Evolutionary conservation across 257 asterid genomes (phyloP).

Genomic region (Scutellaria barbata): DNA sequence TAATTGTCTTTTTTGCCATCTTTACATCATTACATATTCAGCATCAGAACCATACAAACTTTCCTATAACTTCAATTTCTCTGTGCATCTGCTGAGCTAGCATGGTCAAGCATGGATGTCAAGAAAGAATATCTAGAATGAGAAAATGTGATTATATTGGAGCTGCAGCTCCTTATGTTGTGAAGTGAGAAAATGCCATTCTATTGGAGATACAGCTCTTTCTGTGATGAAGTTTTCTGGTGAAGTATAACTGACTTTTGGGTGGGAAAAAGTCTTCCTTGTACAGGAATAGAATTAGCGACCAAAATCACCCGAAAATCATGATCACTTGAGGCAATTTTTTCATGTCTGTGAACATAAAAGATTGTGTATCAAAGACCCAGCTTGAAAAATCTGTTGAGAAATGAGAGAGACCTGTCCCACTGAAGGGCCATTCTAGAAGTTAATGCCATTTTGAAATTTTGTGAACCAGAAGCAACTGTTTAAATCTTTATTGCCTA

Average conservation of each 20-base stretch:
- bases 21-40: neutral
- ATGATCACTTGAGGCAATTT: constrained; percentile 1
- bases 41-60: neutral
- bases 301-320: constrained; percentile 2
- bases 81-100: neutral
- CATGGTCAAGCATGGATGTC: neutral
- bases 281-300: neutral
- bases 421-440: constrained; percentile 11
- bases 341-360: neutral
- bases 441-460: neutral
- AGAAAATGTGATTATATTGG: neutral
- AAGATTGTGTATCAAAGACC: neutral
- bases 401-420: neutral
- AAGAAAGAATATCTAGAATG: neutral
- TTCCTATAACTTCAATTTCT: neutral
- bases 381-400: neutral
- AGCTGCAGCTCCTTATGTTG: neutral
- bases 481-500: neutral
- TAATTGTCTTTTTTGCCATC: neutral
- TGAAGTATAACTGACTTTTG: neutral
- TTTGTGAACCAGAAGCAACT: neutral
- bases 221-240: neutral
- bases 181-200: neutral
- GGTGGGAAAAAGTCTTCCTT: neutral
- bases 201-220: too few species aligned